A percentile compares a stretch with the other conserved stretches of the same genome.
Evolutionary conservation across 805 yeast genomes (phyloP).

Genomic region (Ogataea kodamae): DNA sequence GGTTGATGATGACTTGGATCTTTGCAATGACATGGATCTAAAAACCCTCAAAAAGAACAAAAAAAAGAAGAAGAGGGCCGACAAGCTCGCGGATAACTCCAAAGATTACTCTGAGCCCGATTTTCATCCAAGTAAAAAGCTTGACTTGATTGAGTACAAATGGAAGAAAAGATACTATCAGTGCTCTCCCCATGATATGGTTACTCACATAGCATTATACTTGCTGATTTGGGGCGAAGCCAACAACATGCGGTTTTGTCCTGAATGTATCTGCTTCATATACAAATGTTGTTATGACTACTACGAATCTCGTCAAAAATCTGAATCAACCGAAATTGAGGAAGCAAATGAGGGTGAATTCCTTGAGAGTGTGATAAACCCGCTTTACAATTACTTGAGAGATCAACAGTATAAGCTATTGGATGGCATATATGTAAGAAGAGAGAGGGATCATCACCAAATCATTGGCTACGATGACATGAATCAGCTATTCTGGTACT

Average conservation of each 20-base stretch:
- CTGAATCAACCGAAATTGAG: conserved; percentile 10
- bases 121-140: conserved; percentile 29
- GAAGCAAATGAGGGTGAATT: conserved; percentile 27
- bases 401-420: conserved; percentile 60
- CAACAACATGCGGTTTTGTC: conserved; percentile 54
- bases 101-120: conserved; percentile 19
- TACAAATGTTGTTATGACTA: conserved; percentile 55
- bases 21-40: conserved; percentile 56
- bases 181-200: conserved; percentile 52
- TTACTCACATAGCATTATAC: conserved; percentile 61
- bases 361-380: conserved; percentile 41
- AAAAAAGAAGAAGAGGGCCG: conserved; percentile 56
- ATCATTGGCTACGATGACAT: conserved; percentile 57
- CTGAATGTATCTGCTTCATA: conserved; percentile 51
- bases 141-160: conserved; percentile 77
- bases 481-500: conserved; percentile 51
- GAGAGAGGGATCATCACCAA: conserved; percentile 65
- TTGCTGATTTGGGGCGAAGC: conserved; percentile 76
- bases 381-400: conserved; percentile 55
- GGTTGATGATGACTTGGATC: conserved; percentile 66
- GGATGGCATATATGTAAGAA: conserved; percentile 55
- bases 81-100: conserved; percentile 20
- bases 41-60: conserved; percentile 58
- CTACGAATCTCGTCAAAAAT: conserved; percentile 37
- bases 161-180: conserved; percentile 68